A percentile compares a stretch with the other conserved stretches of the same genome.
These are phyloP conservation scores for Polysphondylium violaceum DNA, from an alignment of 78 protist species.

Conservation along the genomic window DNA sequence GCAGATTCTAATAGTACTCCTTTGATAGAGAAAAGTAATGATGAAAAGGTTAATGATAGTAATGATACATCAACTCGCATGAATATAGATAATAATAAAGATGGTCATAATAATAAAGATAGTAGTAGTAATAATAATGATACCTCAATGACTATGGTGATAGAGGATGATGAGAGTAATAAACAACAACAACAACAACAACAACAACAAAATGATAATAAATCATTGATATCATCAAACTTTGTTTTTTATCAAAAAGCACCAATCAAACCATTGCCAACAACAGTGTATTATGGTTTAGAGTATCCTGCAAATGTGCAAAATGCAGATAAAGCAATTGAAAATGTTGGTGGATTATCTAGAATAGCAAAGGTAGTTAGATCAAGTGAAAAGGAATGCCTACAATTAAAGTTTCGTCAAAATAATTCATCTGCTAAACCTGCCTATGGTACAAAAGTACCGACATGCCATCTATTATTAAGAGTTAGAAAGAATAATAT, in stretches of 20 bases:
- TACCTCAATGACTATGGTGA: too few species aligned
- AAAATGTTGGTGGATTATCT: constrained; percentile 46
- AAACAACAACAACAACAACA: background rate
- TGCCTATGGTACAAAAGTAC: constrained; percentile 44
- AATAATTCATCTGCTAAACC: constrained; percentile 25
- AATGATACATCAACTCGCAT: too few species aligned
- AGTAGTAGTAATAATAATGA: too few species aligned
- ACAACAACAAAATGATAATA: constrained; percentile 8
- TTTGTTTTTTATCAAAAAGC: constrained; percentile 23
- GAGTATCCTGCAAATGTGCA: constrained; percentile 62
- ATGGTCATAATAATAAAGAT: too few species aligned
- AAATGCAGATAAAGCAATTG: constrained; percentile 27
- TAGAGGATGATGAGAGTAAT: too few species aligned
- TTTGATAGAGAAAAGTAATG: too few species aligned
- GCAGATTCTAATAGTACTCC: too few species aligned
- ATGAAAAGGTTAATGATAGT: too few species aligned
- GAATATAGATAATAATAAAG: too few species aligned
- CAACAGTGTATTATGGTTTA: constrained; percentile 35
- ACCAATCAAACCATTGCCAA: constrained; percentile 11
- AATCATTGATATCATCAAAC: background rate
- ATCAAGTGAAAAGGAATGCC: constrained; percentile 22
- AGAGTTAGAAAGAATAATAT: constrained; percentile 22
- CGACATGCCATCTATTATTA: constrained; percentile 41
- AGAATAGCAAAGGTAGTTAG: constrained; percentile 39
- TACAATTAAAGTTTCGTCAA: constrained; percentile 56